Conservation (phyloP, 2,329 filamentous ascomycete species). For the Helotiales sp. region DNA sequence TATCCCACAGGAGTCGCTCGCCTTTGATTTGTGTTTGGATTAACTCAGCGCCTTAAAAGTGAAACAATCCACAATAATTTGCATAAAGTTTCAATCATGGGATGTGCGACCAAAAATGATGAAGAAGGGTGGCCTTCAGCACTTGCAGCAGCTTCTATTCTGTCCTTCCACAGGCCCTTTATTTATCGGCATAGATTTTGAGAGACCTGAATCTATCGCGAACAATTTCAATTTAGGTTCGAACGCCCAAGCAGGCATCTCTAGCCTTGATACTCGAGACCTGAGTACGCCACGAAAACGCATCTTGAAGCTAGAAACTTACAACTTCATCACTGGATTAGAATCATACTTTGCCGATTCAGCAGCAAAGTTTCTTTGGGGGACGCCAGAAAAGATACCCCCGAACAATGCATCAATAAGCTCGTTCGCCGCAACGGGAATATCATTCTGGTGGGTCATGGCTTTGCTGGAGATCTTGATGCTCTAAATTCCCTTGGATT, state of each 20-base stretch:
- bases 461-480: background rate
- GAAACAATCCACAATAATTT: too few relatives aligned
- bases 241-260: conserved; percentile 1
- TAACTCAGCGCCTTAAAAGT: too few relatives aligned
- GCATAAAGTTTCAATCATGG: background rate
- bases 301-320: background rate
- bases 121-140: background rate
- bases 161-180: background rate
- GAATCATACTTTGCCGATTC: conserved; percentile 1
- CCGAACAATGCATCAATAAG: conserved; percentile 1
- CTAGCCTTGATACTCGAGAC: conserved; percentile 3
- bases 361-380: conserved; percentile 6
- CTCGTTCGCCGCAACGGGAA: background rate
- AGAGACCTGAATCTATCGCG: background rate
- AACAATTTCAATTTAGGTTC: conserved; percentile 1
- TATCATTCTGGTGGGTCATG: conserved; percentile 2
- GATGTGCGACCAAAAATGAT: background rate
- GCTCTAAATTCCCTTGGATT: conserved; percentile 2
- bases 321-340: conserved; percentile 7
- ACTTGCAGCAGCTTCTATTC: background rate
- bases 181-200: conserved; percentile 3
- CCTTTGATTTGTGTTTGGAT: too few relatives aligned
- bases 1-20: too few relatives aligned
- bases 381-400: background rate
- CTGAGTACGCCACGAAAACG: background rate